These are phyloP conservation scores for Theobroma grandiflorum DNA, from an alignment of 441 rosid species.

Conservation along the genomic window DNA sequence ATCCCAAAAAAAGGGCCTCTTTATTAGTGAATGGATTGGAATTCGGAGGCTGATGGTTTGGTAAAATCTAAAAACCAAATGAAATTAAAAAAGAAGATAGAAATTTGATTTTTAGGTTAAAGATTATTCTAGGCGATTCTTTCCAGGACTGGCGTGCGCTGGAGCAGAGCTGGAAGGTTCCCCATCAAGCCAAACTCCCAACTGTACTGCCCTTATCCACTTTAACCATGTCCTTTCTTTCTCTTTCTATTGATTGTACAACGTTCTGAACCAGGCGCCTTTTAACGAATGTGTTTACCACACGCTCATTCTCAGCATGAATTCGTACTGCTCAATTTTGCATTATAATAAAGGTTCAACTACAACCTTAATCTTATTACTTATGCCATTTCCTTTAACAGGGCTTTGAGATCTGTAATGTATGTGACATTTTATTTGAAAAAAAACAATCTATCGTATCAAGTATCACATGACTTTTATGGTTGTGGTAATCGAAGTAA, in stretches of 20 bases:
- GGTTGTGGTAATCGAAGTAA: no score
- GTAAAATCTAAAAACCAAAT: neutral
- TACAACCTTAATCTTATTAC: no score
- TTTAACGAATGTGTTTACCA: neutral
- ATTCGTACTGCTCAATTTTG: neutral
- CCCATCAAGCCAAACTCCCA: neutral
- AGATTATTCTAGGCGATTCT: conserved; percentile 14
- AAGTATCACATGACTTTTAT: no score
- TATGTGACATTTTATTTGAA: no score
- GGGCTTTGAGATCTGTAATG: no score
- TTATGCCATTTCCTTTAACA: no score
- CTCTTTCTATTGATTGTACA: neutral
- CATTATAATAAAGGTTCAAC: no score
- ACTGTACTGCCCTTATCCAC: conserved; percentile 20
- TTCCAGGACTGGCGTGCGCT: conserved; percentile 17
- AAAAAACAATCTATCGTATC: no score
- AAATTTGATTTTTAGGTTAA: neutral
- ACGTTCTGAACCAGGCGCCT: neutral
- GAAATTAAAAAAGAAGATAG: neutral
- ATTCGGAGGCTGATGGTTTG: neutral
- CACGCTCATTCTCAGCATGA: neutral
- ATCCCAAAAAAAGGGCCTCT: conserved; percentile 9
- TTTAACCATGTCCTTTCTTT: neutral
- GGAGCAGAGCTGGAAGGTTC: conserved; percentile 45
- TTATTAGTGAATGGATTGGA: neutral